These are phyloP conservation scores for Russula griseocarnosa DNA, from an alignment of 768 basidiomycete species.

Conservation along the genomic window DNA sequence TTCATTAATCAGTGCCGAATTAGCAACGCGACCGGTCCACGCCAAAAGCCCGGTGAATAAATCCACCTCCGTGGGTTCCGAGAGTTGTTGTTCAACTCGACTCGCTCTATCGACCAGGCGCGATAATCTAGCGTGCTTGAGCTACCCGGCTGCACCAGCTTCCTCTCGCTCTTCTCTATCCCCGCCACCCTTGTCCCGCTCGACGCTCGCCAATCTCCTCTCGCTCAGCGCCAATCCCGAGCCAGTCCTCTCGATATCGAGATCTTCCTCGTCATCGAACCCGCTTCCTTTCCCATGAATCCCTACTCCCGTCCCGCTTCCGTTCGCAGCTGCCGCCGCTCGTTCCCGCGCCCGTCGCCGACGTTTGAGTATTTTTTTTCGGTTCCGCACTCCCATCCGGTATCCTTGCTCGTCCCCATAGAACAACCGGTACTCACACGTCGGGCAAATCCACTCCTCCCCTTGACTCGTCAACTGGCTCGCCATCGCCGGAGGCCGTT, in stretches of 20 bases:
- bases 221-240: constrained; percentile 25
- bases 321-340: constrained; percentile 53
- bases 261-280: constrained; percentile 26
- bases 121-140: too few species aligned
- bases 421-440: constrained; percentile 90
- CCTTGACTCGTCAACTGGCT: constrained; percentile 49
- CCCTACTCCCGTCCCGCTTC: constrained; percentile 40
- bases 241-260: constrained; percentile 18
- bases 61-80: background rate
- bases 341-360: constrained; percentile 69
- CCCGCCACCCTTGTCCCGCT: constrained; percentile 22
- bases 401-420: constrained; percentile 77
- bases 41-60: constrained; percentile 8
- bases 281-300: constrained; percentile 34
- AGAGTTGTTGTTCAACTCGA: too few species aligned
- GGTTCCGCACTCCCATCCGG: constrained; percentile 57
- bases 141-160: background rate
- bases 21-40: background rate
- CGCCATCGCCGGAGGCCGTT: constrained; percentile 31
- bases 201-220: constrained; percentile 22
- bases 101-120: too few species aligned
- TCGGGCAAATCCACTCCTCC: constrained; percentile 93
- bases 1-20: constrained; percentile 19
- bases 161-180: constrained; percentile 4
- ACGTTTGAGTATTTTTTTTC: constrained; percentile 75